Conservation (phyloP, 2,329 filamentous ascomycete genomes). For the Hypoxylon rubiginosum region DNA sequence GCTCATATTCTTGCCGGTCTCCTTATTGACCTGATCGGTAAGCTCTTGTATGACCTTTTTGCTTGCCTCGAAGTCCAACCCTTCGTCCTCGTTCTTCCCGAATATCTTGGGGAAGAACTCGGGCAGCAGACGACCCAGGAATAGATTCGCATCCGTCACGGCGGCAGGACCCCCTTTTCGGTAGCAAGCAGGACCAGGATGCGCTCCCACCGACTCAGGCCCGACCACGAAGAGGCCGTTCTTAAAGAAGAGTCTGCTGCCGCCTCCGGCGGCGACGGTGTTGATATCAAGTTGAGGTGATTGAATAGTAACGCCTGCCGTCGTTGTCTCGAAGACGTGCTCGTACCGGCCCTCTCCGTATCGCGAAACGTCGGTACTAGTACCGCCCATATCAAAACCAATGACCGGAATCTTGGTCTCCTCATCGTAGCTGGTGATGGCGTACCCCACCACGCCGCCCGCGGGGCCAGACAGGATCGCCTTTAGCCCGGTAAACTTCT, state of each 20-base stretch:
- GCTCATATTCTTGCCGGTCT: slow-evolving; percentile 78
- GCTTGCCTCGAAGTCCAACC: slow-evolving; percentile 81
- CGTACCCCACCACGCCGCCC: slow-evolving; percentile 94
- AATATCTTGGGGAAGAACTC: slow-evolving; percentile 98
- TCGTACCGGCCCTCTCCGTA: slow-evolving; percentile 90
- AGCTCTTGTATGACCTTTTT: slow-evolving; percentile 81
- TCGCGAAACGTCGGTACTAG: slow-evolving; percentile 89
- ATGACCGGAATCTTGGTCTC: slow-evolving; percentile 88
- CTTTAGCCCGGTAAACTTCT: slow-evolving; percentile 85
- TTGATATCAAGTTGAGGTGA: slow-evolving; percentile 95
- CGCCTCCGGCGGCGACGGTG: slow-evolving; percentile 91
- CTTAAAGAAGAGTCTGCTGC: slow-evolving; percentile 85
- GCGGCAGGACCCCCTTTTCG: slow-evolving; percentile 89
- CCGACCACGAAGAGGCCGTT: slow-evolving; percentile 93
- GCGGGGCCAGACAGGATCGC: slow-evolving; percentile 91
- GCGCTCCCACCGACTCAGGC: slow-evolving; percentile 88
- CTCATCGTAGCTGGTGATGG: slow-evolving; percentile 89
- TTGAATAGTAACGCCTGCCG: slow-evolving; percentile 93
- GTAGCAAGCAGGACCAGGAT: slow-evolving; percentile 92
- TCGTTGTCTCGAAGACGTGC: slow-evolving; percentile 94
- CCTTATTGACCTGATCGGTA: slow-evolving; percentile 81
- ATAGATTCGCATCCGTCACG: slow-evolving; percentile 93
- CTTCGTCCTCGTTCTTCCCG: slow-evolving; percentile 87
- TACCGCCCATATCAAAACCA: slow-evolving; percentile 93
- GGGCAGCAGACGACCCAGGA: slow-evolving; percentile 84